These are phyloP conservation scores for Parasarocladium wereldwijsianum DNA, from an alignment of 2,329 filamentous ascomycete genomes.

Conservation along the genomic window DNA sequence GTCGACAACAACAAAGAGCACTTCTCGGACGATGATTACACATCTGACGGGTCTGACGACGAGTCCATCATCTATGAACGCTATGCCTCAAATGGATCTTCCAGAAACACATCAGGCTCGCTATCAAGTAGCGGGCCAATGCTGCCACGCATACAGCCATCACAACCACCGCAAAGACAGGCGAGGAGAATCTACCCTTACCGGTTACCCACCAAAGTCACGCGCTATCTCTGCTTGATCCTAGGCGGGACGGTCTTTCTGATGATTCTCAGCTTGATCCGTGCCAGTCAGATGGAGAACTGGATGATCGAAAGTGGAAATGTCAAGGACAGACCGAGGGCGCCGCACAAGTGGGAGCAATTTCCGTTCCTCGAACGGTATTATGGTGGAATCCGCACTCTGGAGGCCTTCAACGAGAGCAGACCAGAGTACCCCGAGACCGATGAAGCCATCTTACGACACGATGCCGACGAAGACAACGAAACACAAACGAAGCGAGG, in stretches of 20 bases:
- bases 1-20: constrained; percentile 31
- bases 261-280: constrained; percentile 62
- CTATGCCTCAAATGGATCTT: constrained; percentile 27
- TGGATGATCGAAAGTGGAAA: constrained; percentile 40
- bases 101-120: constrained; percentile 35
- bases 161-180: constrained; percentile 8
- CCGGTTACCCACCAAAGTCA: constrained; percentile 55
- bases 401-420: constrained; percentile 53
- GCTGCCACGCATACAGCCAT: constrained; percentile 21
- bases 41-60: constrained; percentile 21
- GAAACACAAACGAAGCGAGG: constrained; percentile 9
- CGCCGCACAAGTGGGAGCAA: constrained; percentile 64
- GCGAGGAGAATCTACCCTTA: constrained; percentile 28
- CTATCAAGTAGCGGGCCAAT: constrained; percentile 28
- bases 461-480: constrained; percentile 10
- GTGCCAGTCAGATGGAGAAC: constrained; percentile 59
- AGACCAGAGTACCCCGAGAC: constrained; percentile 60
- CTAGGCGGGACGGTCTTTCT: constrained; percentile 56
- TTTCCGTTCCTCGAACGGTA: constrained; percentile 81
- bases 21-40: constrained; percentile 33
- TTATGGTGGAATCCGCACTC: constrained; percentile 68
- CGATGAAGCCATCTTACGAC: constrained; percentile 14
- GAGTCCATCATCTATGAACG: constrained; percentile 11
- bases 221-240: constrained; percentile 62
- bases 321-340: constrained; percentile 29